Conservation (phyloP, 176 grass and related monocot genomes). For the Dendrocalamus sinicus region DNA sequence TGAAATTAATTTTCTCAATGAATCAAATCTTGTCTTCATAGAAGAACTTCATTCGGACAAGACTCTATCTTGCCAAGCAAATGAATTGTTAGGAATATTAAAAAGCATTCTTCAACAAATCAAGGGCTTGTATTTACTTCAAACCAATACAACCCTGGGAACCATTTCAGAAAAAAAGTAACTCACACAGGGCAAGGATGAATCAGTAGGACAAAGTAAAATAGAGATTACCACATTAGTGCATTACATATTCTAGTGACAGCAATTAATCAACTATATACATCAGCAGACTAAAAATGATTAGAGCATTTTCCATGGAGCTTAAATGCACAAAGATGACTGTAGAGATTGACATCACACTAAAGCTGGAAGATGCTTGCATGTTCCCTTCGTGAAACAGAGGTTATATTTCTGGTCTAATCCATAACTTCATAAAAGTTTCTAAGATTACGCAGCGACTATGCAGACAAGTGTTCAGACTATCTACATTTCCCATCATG, state of each 20-base stretch:
- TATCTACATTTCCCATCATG: neutral
- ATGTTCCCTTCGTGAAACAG: conserved; percentile 5
- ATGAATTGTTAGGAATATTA: conserved; percentile 71
- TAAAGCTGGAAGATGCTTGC: conserved; percentile 1
- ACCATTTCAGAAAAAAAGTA: conserved; percentile 56
- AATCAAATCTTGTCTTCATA: conserved; percentile 77
- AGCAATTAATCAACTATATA: conserved; percentile 3
- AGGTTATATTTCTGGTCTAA: neutral
- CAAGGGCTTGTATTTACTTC: conserved; percentile 72
- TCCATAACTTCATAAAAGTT: conserved; percentile 2
- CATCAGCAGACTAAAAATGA: neutral
- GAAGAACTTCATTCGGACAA: conserved; percentile 76
- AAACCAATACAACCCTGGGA: conserved; percentile 68
- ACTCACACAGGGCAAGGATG: conserved; percentile 47
- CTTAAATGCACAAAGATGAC: neutral
- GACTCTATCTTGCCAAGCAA: conserved; percentile 73
- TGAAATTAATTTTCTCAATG: conserved; percentile 74
- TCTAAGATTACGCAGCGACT: neutral
- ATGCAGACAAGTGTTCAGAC: neutral
- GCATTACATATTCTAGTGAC: neutral
- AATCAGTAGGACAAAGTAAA: conserved; percentile 26
- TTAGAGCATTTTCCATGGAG: neutral
- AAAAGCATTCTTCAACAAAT: conserved; percentile 62
- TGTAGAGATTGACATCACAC: neutral
- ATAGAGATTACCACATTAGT: neutral